Evolutionary conservation across 768 basidiomycete genomes (phyloP), one percentile per base, ranked within the genome.

Genomic region (Podaxis sp.): DNA sequence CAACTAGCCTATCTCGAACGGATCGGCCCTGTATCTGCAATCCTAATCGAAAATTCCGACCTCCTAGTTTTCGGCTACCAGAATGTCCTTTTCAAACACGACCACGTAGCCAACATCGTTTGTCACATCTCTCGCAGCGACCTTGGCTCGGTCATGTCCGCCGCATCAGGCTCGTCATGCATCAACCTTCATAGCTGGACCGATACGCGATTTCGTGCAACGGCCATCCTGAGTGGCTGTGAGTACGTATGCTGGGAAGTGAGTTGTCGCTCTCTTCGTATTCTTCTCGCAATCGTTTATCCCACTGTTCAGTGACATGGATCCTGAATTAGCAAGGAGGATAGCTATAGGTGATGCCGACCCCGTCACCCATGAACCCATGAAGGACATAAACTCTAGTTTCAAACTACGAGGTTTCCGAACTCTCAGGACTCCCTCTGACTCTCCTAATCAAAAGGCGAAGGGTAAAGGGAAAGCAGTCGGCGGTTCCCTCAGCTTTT

Each of bases 41-140:
- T 99, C 73, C 84, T 99, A 67, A 99, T 97, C 1, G 97, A 99
- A 76, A 96, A 99, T 76, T 98, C 96, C 0, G 97, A 99, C 74
- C 81, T 99, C 30, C 88, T 99, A 63, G 96, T 99, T 53, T 99
- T 97, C 70, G 97, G 96, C n/a, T 96, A 95, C 76, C 83, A 83
- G 67, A 88, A 84, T 58, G 95, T 97, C 11, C 84, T 97, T n/a
- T 94, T 93, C 83, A 99, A 99, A 75, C 81, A 99, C 30, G 96
- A 99, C 74, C 70, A 80, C 2, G 80, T 82, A 60, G 81, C 84
- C 37, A 81, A 76, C 59, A 87, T 86, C n/a, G 84, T 90, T 65
- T 79, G 83, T 12, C 84, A 81, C 56, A 87, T 94, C 67, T 84
- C 83, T 15, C 84, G 89, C 33, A 75, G 76, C 44, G 85, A 91